These are phyloP conservation scores for Venturia effusa DNA, from an alignment of 2,329 filamentous ascomycete species.

Conservation along the genomic window DNA sequence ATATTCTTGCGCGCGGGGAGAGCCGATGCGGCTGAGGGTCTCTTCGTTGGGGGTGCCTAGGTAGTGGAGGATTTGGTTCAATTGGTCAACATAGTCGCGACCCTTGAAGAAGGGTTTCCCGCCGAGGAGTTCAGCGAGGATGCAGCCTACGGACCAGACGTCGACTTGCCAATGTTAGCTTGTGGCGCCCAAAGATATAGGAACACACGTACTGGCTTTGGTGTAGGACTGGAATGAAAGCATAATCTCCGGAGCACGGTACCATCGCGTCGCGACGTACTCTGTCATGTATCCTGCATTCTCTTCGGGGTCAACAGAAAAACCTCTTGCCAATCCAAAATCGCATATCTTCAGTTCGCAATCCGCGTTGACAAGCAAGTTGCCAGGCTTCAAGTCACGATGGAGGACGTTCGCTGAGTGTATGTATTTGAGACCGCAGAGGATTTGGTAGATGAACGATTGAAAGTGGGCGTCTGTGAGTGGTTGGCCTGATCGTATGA, in stretches of 20 bases:
- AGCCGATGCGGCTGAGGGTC: slow-evolving; percentile 86
- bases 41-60: slow-evolving; percentile 94
- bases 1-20: slow-evolving; percentile 92
- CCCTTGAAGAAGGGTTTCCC: slow-evolving; percentile 99
- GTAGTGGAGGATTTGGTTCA: slow-evolving; percentile 98
- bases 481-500: slow-evolving; percentile 93
- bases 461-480: slow-evolving; percentile 98
- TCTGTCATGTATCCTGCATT: slow-evolving; percentile 99
- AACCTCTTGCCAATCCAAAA: slow-evolving; percentile 91
- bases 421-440: slow-evolving; percentile 97
- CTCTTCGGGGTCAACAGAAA: slow-evolving; percentile 94
- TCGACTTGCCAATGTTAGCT: slow-evolving; percentile 54
- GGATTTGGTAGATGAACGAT: slow-evolving; percentile 99
- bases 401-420: slow-evolving; percentile 97
- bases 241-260: slow-evolving; percentile 98
- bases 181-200: not conserved
- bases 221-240: slow-evolving; percentile 99
- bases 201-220: slow-evolving; percentile 79
- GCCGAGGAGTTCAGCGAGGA: slow-evolving; percentile 88
- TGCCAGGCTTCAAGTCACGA: slow-evolving; percentile 93
- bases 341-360: slow-evolving; percentile 99
- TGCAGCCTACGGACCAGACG: slow-evolving; percentile 98
- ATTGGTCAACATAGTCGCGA: slow-evolving; percentile 96
- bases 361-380: slow-evolving; percentile 94
- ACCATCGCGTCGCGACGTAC: slow-evolving; percentile 98